Percentiles rank a stretch among this genome's conserved stretches.
These are phyloP conservation scores for Arctium lappa DNA, from an alignment of 129 eudicot species.

Conservation along the genomic window DNA sequence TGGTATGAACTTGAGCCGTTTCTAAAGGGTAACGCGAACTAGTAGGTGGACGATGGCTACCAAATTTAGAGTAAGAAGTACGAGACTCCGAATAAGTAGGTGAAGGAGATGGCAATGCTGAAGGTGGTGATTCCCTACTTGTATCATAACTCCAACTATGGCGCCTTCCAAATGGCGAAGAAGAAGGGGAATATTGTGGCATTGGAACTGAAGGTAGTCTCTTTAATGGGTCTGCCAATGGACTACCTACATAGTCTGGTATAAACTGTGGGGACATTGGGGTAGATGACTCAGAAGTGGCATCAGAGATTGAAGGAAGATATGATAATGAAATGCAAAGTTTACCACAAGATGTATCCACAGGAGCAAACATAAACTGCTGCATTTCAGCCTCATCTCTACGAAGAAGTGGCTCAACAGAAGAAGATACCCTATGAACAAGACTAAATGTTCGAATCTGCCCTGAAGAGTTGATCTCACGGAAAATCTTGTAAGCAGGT, in stretches of 20 bases:
- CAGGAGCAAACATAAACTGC: constrained; percentile 63
- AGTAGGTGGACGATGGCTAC: constrained; percentile 49
- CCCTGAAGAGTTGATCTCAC: constrained; percentile 65
- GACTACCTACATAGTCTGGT: constrained; percentile 91
- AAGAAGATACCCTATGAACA: constrained; percentile 63
- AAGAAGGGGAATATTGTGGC: constrained; percentile 54
- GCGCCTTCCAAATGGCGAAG: constrained; percentile 65
- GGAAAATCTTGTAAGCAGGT: constrained; percentile 82
- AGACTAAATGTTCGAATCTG: constrained; percentile 57
- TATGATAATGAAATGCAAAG: constrained; percentile 74
- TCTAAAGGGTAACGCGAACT: constrained; percentile 51
- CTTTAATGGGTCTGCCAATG: constrained; percentile 73
- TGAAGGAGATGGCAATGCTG: constrained; percentile 66
- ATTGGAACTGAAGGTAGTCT: constrained; percentile 58
- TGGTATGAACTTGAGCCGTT: constrained; percentile 39
- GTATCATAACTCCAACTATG: constrained; percentile 92
- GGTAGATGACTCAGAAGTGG: constrained; percentile 68
- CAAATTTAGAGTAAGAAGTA: constrained; percentile 43
- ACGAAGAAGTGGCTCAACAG: constrained; percentile 66
- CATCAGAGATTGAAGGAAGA: constrained; percentile 48
- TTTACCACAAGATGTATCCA: constrained; percentile 81
- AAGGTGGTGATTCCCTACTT: constrained; percentile 52
- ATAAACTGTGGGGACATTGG: constrained; percentile 82
- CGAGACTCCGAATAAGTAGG: constrained; percentile 77
- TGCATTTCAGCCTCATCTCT: constrained; percentile 84